These are phyloP conservation scores for Pyrrhoderma lamaoense DNA, from an alignment of 1,284 basidiomycete genomes.

Conservation along the genomic window DNA sequence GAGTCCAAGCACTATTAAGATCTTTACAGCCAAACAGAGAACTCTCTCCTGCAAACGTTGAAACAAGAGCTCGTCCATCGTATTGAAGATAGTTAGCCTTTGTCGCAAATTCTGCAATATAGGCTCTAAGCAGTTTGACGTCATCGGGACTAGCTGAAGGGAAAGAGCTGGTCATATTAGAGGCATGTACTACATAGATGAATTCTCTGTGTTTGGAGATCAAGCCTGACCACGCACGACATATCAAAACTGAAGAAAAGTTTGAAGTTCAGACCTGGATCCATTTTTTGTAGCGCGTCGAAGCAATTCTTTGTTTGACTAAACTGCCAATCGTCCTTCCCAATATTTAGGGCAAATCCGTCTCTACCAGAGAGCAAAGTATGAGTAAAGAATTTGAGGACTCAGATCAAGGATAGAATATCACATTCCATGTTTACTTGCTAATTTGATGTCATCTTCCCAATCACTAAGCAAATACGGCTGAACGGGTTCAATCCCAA, in stretches of 20 bases:
- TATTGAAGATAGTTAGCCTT: slow-evolving; percentile 53
- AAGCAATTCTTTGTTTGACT: slow-evolving; percentile 39
- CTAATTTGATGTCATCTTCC: slow-evolving; percentile 48
- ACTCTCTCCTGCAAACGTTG: slow-evolving; percentile 71
- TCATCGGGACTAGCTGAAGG: slow-evolving; percentile 50
- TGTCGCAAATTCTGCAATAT: slow-evolving; percentile 48
- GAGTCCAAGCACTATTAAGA: slow-evolving; percentile 45
- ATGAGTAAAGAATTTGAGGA: background rate
- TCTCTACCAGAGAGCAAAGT: slow-evolving; percentile 29
- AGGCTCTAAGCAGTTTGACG: slow-evolving; percentile 44
- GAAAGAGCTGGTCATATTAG: slow-evolving; percentile 43
- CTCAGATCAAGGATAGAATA: background rate
- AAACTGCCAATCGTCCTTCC: slow-evolving; percentile 60
- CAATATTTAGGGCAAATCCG: slow-evolving; percentile 62
- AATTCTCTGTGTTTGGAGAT: too few relatives aligned
- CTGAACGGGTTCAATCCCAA: too few relatives aligned
- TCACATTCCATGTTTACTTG: slow-evolving; percentile 45
- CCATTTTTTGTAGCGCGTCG: slow-evolving; percentile 33
- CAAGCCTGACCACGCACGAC: slow-evolving; percentile 38
- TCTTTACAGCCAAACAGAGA: slow-evolving; percentile 61
- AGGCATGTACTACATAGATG: slow-evolving; percentile 6
- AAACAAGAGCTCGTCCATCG: slow-evolving; percentile 49
- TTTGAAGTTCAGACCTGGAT: slow-evolving; percentile 51
- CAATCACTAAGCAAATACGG: slow-evolving; percentile 55
- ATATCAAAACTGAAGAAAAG: slow-evolving; percentile 79